Base-by-base conservation (phyloP, 441 rosid genomes). In the Oxalis stricta region DNA sequence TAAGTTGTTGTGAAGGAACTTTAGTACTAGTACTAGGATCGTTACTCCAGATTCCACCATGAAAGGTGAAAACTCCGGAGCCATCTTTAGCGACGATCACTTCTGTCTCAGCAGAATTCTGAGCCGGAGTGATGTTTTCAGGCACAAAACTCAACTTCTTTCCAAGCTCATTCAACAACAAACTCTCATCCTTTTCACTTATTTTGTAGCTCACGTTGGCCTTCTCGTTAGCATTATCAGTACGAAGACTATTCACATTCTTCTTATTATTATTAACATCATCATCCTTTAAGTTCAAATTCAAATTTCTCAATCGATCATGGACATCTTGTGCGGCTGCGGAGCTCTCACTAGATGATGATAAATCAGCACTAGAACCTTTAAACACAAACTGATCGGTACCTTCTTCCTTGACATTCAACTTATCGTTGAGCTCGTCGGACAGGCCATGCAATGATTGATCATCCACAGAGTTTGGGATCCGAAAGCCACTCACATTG, bases 101-200 rank as follows among this genome's bases (percentile, higher is more conserved):
- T 31, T 58, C 59, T 33, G 38, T 37, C 52, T 44, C 66, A 46
- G 14, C 55, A 37, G 20, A 42, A 37, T 51, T 62, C 44, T 42
- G 61, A 35, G 58, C 15, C 26, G 23, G 64, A 58, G 33, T 12
- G 44, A 55, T 66, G 10, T 23, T 40, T 48, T 38, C 38, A 53
- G 51, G 52, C 55, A 34, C 75, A 46, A 73, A 65, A 12, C 63
- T 74, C 59, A 79, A 46, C 59, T 79, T 84, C 53, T 59, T 46
- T 48, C 58, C 69, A 75, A 87, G 56, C 46, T 72, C 86, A 50
- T 59, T 63, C 20, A 64, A 70, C 35, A 77, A 54, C 10, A 55
- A 46, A 46, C 40, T 53, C 38, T 77, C 76, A 23, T 54, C 65
- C 60, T 71, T 70, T 39, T 64, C 65, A 46, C 56, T 67, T 17